These are phyloP conservation scores for Alternaria consortialis DNA, from an alignment of 2,329 filamentous ascomycete genomes.

Conservation along the genomic window DNA sequence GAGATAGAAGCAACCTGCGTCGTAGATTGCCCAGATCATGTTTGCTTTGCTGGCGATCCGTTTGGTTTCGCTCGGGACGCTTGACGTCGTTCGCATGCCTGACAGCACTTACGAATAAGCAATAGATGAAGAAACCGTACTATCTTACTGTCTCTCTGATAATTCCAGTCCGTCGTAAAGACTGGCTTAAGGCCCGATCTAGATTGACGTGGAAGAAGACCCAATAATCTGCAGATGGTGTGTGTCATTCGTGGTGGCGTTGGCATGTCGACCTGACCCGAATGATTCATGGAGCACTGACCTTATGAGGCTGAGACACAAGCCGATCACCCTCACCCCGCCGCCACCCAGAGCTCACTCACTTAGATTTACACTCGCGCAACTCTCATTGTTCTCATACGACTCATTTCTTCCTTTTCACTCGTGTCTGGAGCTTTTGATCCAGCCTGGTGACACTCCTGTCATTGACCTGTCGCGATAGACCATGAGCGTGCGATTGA, in stretches of 20 bases:
- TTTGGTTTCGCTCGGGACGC: neutral
- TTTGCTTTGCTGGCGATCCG: neutral
- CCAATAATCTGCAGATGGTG: neutral
- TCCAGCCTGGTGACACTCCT: constrained; percentile 20
- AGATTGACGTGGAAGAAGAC: neutral
- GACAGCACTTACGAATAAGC: neutral
- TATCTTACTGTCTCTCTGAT: neutral
- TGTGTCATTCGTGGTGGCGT: constrained; percentile 18
- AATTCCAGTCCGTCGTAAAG: constrained; percentile 14
- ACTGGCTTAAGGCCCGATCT: constrained; percentile 2
- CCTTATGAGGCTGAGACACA: constrained; percentile 24
- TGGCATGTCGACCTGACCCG: constrained; percentile 19
- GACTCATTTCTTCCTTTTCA: constrained; percentile 11
- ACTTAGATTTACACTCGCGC: constrained; percentile 16
- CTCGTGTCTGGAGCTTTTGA: constrained; percentile 13
- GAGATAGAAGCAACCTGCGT: neutral
- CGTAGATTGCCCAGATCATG: neutral
- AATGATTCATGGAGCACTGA: constrained; percentile 19
- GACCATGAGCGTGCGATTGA: constrained; percentile 44
- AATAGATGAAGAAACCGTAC: neutral
- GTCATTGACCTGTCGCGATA: constrained; percentile 21
- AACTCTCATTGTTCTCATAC: constrained; percentile 10
- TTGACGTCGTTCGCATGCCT: neutral
- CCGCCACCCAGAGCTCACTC: constrained; percentile 18
- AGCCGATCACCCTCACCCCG: constrained; percentile 23